These are phyloP conservation scores for Sisymbrium irio DNA, from an alignment of 345 rosid genomes.

Conservation along the genomic window DNA sequence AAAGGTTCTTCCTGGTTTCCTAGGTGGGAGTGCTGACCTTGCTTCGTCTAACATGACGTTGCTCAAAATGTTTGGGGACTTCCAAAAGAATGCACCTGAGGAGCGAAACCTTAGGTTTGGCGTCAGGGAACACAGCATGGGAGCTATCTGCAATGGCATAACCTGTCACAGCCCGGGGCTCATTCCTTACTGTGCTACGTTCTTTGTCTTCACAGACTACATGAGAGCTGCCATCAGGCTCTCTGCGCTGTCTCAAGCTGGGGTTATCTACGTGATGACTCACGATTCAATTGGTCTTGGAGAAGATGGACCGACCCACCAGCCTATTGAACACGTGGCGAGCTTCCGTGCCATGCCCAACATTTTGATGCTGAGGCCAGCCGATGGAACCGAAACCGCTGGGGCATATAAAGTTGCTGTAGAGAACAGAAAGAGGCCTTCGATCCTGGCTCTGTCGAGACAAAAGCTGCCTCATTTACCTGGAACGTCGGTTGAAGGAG, in stretches of 20 bases:
- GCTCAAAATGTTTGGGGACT: slow-evolving; percentile 80
- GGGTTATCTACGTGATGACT: slow-evolving; percentile 95
- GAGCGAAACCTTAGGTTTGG: slow-evolving; percentile 91
- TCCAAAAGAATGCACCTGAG: slow-evolving; percentile 87
- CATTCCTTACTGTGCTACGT: slow-evolving; percentile 95
- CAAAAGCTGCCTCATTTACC: slow-evolving; percentile 80
- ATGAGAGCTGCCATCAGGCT: slow-evolving; percentile 97
- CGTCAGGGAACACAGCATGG: slow-evolving; percentile 97
- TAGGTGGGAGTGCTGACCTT: slow-evolving; percentile 97
- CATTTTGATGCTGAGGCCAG: slow-evolving; percentile 87
- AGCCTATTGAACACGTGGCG: slow-evolving; percentile 91
- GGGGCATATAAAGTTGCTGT: slow-evolving; percentile 84
- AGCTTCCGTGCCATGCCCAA: slow-evolving; percentile 99
- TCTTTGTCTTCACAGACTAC: slow-evolving; percentile 99
- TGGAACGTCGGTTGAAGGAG: slow-evolving; percentile 83
- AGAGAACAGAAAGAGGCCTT: slow-evolving; percentile 69
- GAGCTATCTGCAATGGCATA: slow-evolving; percentile 92
- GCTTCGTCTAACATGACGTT: slow-evolving; percentile 98
- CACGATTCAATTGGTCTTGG: slow-evolving; percentile 97
- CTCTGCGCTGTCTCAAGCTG: slow-evolving; percentile 80
- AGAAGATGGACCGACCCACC: slow-evolving; percentile 98
- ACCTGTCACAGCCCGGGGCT: slow-evolving; percentile 86
- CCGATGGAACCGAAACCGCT: slow-evolving; percentile 92
- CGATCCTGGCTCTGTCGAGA: slow-evolving; percentile 78
- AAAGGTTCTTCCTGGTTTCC: slow-evolving; percentile 77